Evolutionary conservation across 2,329 filamentous ascomycete genomes (phyloP).

Genomic region (Fusarium lateritium): DNA sequence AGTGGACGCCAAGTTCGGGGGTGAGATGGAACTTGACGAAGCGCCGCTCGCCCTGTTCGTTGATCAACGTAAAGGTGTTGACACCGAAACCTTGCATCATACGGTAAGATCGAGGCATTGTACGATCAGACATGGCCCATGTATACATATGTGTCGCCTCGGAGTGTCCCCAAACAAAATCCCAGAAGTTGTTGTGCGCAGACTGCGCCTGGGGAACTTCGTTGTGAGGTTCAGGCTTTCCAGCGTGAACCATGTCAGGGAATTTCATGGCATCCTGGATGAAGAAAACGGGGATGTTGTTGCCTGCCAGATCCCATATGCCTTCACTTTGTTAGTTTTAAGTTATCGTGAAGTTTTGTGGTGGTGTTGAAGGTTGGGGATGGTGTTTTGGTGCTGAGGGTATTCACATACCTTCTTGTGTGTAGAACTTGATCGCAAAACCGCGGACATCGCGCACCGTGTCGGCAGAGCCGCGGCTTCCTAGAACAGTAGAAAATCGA

Average conservation of each 20-base stretch:
- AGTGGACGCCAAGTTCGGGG: constrained; percentile 81
- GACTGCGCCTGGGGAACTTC: constrained; percentile 80
- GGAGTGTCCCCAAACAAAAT: constrained; percentile 74
- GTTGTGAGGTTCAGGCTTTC: constrained; percentile 79
- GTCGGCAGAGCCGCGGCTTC: constrained; percentile 82
- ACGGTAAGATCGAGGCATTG: constrained; percentile 80
- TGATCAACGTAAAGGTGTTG: constrained; percentile 81
- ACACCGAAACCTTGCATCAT: constrained; percentile 93
- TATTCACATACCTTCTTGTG: constrained; percentile 70
- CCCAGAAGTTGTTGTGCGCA: constrained; percentile 84
- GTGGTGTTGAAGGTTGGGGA: not conserved
- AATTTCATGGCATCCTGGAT: constrained; percentile 84
- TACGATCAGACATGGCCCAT: constrained; percentile 83
- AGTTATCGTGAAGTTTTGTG: too few relatives aligned
- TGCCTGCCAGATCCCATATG: constrained; percentile 82
- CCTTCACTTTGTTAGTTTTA: not conserved
- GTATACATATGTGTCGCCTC: constrained; percentile 85
- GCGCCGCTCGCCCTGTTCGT: constrained; percentile 75
- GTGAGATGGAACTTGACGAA: constrained; percentile 87
- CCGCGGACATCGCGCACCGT: constrained; percentile 88
- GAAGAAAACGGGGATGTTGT: constrained; percentile 83
- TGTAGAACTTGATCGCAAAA: constrained; percentile 79
- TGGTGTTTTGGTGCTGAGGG: not conserved
- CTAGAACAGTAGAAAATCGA: constrained; percentile 84
- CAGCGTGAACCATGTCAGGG: constrained; percentile 74